Base-by-base conservation (phyloP, 129 eudicot genomes). In the Lactuca sativa region DNA sequence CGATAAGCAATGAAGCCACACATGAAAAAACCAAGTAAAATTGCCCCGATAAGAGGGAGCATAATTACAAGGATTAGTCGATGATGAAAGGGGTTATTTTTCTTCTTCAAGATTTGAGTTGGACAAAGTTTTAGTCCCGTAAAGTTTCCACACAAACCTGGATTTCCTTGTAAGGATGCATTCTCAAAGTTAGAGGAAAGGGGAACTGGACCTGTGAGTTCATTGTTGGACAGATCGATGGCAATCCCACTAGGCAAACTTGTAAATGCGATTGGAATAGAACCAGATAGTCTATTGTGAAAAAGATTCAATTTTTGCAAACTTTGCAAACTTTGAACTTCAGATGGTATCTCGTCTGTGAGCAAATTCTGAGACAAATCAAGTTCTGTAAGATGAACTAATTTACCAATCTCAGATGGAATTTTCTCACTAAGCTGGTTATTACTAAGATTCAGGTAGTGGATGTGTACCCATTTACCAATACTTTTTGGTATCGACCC, bases 401-500 rank as follows among this genome's bases (percentile, higher is more conserved):
- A 2, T 55, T 57, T 13, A 25, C 10, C n/a, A 8, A 71, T 43
- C 14, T 71, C 36, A 6, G 73, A 54, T 15, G 82, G 82, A 4
- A 78, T 78, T 48, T 32, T 59, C 25, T 73, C 78, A 21, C 56
- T 38, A 37, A 78, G 77, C 3, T 5, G 25, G 40, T 78, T 78
- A 25, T 25, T 25, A 25, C 11, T 72, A 25, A 48, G 78, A 64
- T 12, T 71, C 82, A 2, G 72, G 70, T 5, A 5, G 5, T 10
- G 67, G 10, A 30, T 57, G 75, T 72, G 75, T 3, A 4, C 1
- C 32, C 66, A 51, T 9, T 34, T 59, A 13, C 44, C 44, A 14
- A 73, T 38, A 18, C 43, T 31, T 33, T 61, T 59, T 40, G 74
- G 81, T 47, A 83, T 66, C 0, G 67, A 38, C 52, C 84, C 84